Evolutionary conservation across 371 early-diverging fungal genomes (phyloP), one percentile per base, ranked within the genome.

Genomic region (Massospora cicadina): DNA sequence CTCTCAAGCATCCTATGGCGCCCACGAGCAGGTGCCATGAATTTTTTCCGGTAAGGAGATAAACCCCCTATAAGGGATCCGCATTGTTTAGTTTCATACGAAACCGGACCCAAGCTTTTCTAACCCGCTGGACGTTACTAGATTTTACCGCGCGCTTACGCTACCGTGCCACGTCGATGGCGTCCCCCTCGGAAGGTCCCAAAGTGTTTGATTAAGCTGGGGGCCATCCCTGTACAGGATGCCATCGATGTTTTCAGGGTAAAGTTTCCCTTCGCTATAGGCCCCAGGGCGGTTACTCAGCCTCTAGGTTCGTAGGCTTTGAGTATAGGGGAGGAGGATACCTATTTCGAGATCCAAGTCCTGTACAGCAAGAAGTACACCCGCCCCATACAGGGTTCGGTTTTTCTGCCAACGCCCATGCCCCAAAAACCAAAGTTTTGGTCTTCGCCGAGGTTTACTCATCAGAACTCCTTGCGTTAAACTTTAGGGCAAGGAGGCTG

Each of bases 401-500:
- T 85, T 61, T 74, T 84, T 7, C 70, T 90, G 54, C 86, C 89
- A n/a, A 80, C 77, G 32, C 72, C 77, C 24, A 78, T 85, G 68
- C 76, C 79, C 56, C 77, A 83, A 65, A 81, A 82, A 53, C 75
- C 79, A 0, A 74, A 74, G 1, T 89, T 33, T 69, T 87, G 60
- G 89, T 88, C 24, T 89, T 89, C 75, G 88, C 90, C 7, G 85
- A 85, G 69, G 73, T 71, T 13, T 32, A 26, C 65, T 1, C 28
- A 21, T 17, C 23, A 23, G 53, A 60, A 25, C 43, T 3, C 24
- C 28, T 1, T 60, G 12, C 54, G 30, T 27, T 54, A n/a, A 55
- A n/a, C n/a, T n/a, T n/a, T 62, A 74, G 65, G 90, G 88, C 58
- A 77, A 79, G 59, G 80, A 79, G 59, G 96, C 93, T 2, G 81